phyloP scores from a whole-genome alignment of 306 rosid species.

The Trifolium pratense region DNA sequence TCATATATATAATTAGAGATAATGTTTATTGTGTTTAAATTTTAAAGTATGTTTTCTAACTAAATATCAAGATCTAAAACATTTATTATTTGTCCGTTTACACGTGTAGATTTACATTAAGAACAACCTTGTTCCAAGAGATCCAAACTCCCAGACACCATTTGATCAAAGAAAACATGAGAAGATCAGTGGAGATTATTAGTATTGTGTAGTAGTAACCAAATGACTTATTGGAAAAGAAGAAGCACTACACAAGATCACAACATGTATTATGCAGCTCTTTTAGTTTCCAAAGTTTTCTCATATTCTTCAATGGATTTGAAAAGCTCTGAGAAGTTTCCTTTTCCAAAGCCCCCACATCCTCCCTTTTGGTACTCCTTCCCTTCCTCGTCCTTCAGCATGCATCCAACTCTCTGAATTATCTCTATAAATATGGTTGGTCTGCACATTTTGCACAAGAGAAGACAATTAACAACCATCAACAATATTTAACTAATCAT shows the following conservation, averaged over 20 bases:
- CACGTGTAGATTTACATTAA: not conserved
- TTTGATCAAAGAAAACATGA: not conserved
- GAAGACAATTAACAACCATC: not conserved
- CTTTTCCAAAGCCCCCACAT: constrained; percentile 97
- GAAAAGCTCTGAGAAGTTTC: constrained; percentile 96
- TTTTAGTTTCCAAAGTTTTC: constrained; percentile 73
- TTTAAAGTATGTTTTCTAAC: not conserved
- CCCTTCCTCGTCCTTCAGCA: constrained; percentile 80
- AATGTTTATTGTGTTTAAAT: not conserved
- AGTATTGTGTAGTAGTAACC: not conserved
- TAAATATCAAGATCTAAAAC: not conserved
- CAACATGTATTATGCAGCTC: constrained; percentile 26
- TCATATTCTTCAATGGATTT: constrained; percentile 95
- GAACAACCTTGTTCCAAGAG: constrained; percentile 2
- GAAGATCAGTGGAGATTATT: not conserved
- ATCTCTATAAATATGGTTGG: constrained; percentile 93
- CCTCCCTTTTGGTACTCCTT: constrained; percentile 82
- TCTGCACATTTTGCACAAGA: constrained; percentile 50
- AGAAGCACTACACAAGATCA: not conserved
- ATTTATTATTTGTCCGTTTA: not conserved
- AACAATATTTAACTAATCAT: not conserved
- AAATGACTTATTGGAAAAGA: not conserved
- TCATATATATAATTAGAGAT: too few relatives aligned
- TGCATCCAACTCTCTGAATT: constrained; percentile 94
- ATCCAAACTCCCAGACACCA: not conserved